phyloP scores from a whole-genome alignment of 1,284 basidiomycete genomes.

The Tylopilus orsonianus region DNA sequence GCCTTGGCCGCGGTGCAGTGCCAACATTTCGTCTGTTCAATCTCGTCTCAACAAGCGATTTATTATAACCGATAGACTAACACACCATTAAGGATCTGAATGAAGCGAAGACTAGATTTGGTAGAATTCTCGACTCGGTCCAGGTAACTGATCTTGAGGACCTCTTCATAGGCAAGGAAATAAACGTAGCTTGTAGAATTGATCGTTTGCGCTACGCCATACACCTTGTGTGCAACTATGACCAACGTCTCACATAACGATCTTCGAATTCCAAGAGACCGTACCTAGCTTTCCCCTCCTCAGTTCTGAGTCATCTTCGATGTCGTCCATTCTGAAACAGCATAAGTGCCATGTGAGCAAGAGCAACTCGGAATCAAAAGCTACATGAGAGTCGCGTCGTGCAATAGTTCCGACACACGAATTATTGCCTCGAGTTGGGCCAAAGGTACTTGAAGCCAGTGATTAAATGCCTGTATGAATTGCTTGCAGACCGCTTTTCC shows the following conservation, averaged over 20 bases:
- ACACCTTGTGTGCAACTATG: constrained; percentile 77
- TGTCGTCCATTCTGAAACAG: constrained; percentile 70
- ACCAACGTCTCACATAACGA: not conserved
- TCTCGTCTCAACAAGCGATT: not conserved
- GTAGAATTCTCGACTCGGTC: constrained; percentile 5
- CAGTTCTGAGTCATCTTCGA: constrained; percentile 79
- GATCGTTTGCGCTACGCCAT: constrained; percentile 80
- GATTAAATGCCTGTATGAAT: constrained; percentile 92
- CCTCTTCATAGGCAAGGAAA: constrained; percentile 83
- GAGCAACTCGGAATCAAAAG: not conserved
- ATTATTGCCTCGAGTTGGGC: constrained; percentile 74
- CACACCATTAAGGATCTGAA: constrained; percentile 70
- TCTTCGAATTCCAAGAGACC: not conserved
- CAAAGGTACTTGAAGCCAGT: constrained; percentile 85
- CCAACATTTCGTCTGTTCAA: constrained; percentile 65
- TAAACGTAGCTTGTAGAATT: constrained; percentile 89
- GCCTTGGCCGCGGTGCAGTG: constrained; percentile 81
- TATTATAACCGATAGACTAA: not conserved
- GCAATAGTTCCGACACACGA: constrained; percentile 85
- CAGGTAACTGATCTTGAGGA: constrained; percentile 41
- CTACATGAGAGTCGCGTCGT: constrained; percentile 77
- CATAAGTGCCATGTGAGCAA: not conserved
- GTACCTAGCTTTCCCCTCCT: constrained; percentile 71
- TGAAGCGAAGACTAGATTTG: constrained; percentile 39
- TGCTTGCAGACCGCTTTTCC: constrained; percentile 92